Conservation (phyloP, 2,329 filamentous ascomycete species). For the Dactylellina drechsleri region DNA sequence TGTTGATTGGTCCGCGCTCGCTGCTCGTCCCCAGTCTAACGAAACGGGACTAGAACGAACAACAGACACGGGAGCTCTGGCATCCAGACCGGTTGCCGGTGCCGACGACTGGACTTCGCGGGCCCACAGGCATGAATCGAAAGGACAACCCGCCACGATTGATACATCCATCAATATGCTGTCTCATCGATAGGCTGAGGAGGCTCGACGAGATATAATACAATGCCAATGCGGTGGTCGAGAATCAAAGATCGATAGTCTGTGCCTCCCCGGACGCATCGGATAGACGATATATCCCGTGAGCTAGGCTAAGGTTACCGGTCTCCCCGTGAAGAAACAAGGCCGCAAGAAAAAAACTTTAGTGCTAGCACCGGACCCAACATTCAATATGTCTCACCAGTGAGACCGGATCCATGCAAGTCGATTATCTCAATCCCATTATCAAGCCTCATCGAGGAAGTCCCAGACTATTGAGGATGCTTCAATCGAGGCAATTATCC, state of each 20-base stretch:
- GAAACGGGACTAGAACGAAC: too few relatives aligned
- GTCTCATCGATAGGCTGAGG: too few relatives aligned
- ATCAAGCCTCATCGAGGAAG: too few relatives aligned
- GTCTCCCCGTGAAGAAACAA: conserved; percentile 35
- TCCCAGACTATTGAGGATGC: background rate
- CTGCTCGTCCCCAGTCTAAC: background rate
- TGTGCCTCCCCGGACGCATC: conserved; percentile 4
- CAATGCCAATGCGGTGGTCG: conserved; percentile 27
- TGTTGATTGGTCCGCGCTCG: conserved; percentile 18
- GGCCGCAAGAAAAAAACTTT: background rate
- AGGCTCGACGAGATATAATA: background rate
- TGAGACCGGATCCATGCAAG: conserved; percentile 18
- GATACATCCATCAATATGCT: too few relatives aligned
- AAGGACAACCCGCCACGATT: too few relatives aligned
- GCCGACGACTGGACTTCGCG: too few relatives aligned
- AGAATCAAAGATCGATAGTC: conserved; percentile 29
- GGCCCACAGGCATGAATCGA: too few relatives aligned
- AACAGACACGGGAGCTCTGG: too few relatives aligned
- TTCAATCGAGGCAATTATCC: conserved; percentile 1
- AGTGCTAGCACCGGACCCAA: background rate
- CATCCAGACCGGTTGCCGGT: too few relatives aligned
- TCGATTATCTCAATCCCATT: conserved; percentile 4
- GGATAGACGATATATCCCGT: conserved; percentile 3
- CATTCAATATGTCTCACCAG: conserved; percentile 26
- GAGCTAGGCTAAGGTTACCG: conserved; percentile 32